phyloP scores from a whole-genome alignment of 2,329 filamentous ascomycete genomes.

The Triangularia verruculosa region DNA sequence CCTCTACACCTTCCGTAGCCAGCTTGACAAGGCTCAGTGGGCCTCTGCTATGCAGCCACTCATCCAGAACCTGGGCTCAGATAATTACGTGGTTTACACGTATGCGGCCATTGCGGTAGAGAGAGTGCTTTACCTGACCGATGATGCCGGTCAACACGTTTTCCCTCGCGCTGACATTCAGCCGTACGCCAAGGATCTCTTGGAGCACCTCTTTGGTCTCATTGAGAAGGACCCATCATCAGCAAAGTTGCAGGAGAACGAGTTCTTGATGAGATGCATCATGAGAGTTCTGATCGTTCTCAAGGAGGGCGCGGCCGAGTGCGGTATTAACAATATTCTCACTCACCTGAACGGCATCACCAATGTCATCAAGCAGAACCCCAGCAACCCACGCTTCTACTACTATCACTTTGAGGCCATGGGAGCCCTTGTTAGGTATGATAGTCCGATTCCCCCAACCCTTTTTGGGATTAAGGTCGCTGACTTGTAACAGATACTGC shows the following conservation, averaged over 20 bases:
- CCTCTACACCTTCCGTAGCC: slow-evolving; percentile 93
- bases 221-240: slow-evolving; percentile 82
- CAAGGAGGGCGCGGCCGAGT: slow-evolving; percentile 67
- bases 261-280: slow-evolving; percentile 97
- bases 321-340: slow-evolving; percentile 74
- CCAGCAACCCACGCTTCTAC: slow-evolving; percentile 96
- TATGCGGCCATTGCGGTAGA: slow-evolving; percentile 98
- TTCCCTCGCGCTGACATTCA: slow-evolving; percentile 78
- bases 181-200: slow-evolving; percentile 77
- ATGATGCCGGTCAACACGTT: slow-evolving; percentile 71
- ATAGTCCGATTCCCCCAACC: neutral
- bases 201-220: slow-evolving; percentile 86
- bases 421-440: slow-evolving; percentile 75
- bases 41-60: slow-evolving; percentile 82
- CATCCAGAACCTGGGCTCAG: slow-evolving; percentile 84
- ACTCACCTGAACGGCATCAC: slow-evolving; percentile 85
- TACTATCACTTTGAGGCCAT: slow-evolving; percentile 98
- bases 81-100: slow-evolving; percentile 95
- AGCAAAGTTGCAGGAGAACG: slow-evolving; percentile 96
- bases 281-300: slow-evolving; percentile 97
- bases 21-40: slow-evolving; percentile 90
- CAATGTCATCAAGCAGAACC: slow-evolving; percentile 87
- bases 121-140: slow-evolving; percentile 78
- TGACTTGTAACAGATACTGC: slow-evolving; percentile 53
- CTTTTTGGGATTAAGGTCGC: neutral